Percentiles rank a stretch among this genome's conserved stretches.
Evolutionary conservation across 352 stramenopile species (phyloP).

Genomic region (Phytophthora sansomeana): DNA sequence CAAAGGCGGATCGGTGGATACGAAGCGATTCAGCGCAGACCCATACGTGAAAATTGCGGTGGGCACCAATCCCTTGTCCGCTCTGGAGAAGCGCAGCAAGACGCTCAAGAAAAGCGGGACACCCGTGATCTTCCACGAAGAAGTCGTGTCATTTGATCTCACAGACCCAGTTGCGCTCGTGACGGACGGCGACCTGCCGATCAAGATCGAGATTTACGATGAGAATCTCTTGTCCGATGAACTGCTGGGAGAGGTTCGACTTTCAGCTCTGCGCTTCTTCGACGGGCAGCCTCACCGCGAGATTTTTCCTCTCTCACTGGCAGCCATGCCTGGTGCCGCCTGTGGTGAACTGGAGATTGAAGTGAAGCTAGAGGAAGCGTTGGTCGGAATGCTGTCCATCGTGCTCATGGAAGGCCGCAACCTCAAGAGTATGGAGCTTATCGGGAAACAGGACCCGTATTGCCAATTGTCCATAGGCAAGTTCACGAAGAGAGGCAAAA

Average conservation of each 20-base stretch:
- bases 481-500: conserved; percentile 81
- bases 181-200: conserved; percentile 70
- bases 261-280: conserved; percentile 86
- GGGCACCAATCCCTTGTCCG: conserved; percentile 73
- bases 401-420: conserved; percentile 90
- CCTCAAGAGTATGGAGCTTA: conserved; percentile 92
- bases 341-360: conserved; percentile 74
- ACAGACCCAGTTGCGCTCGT: conserved; percentile 78
- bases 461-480: conserved; percentile 82
- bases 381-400: conserved; percentile 86
- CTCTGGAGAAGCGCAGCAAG: conserved; percentile 79
- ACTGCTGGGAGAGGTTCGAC: conserved; percentile 68
- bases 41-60: conserved; percentile 86
- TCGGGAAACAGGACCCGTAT: conserved; percentile 92
- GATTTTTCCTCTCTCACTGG: conserved; percentile 63
- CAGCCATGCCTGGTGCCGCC: conserved; percentile 23
- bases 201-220: conserved; percentile 87
- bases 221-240: conserved; percentile 91
- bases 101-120: conserved; percentile 84
- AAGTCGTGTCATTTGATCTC: conserved; percentile 85
- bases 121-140: conserved; percentile 89
- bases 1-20: conserved; percentile 64
- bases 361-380: conserved; percentile 78
- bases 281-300: conserved; percentile 70
- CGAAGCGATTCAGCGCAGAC: conserved; percentile 71